Evolutionary conservation across 345 rosid genomes (phyloP).

Genomic region (Gossypium sturtianum): DNA sequence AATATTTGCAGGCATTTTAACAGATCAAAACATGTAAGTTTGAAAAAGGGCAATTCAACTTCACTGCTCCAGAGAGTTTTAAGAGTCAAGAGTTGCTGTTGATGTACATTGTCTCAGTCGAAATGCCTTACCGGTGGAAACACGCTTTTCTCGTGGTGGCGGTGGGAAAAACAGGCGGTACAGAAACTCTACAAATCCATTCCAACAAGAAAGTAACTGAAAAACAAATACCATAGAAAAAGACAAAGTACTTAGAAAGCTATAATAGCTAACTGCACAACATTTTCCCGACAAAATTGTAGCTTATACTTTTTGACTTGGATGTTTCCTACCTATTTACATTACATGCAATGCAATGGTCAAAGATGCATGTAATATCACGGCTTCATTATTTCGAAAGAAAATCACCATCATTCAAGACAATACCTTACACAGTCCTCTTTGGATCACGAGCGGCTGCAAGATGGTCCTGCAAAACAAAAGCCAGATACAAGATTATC

Average conservation of each 20-base stretch:
- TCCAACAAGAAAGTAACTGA: background rate
- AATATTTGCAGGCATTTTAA: too few relatives aligned
- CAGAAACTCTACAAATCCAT: slow-evolving; percentile 19
- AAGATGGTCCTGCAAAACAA: slow-evolving; percentile 66
- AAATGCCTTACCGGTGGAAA: background rate
- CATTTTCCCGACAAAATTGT: slow-evolving; percentile 6
- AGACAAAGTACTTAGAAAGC: background rate
- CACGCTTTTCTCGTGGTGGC: background rate
- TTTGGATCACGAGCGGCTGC: slow-evolving; percentile 72
- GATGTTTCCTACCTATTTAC: background rate
- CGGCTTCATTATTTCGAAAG: slow-evolving; percentile 17
- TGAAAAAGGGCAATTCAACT: too few relatives aligned
- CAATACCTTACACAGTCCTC: slow-evolving; percentile 39
- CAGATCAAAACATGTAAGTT: too few relatives aligned
- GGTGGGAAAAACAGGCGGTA: slow-evolving; percentile 1
- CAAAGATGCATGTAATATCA: slow-evolving; percentile 8
- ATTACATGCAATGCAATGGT: slow-evolving; percentile 5
- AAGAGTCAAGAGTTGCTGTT: background rate
- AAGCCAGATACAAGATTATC: slow-evolving; percentile 4
- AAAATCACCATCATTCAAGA: slow-evolving; percentile 10
- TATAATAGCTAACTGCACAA: slow-evolving; percentile 14
- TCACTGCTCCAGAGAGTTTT: background rate
- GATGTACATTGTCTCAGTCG: background rate
- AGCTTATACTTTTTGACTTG: background rate
- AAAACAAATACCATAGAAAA: background rate